A percentile compares a stretch with the other conserved stretches of the same genome.
These are phyloP conservation scores for Erysimum cheiranthoides DNA, from an alignment of 345 rosid genomes.

Conservation along the genomic window DNA sequence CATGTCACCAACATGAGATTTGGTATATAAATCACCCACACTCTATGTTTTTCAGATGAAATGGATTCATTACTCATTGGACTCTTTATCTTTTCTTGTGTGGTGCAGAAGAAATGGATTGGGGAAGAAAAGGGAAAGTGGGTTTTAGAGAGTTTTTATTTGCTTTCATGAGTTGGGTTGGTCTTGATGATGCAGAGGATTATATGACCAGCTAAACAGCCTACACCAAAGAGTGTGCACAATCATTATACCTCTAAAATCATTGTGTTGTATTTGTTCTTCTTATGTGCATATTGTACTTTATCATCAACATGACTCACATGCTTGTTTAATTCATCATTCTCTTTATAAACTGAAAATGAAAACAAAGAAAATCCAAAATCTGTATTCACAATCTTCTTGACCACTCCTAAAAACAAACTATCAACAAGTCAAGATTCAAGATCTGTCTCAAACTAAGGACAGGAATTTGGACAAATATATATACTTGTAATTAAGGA, in stretches of 20 bases:
- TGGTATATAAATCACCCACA: slow-evolving; percentile 43
- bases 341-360: no score
- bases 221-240: not conserved
- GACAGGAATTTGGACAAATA: slow-evolving; percentile 2
- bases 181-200: slow-evolving; percentile 60
- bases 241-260: not conserved
- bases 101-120: slow-evolving; percentile 90
- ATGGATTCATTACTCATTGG: slow-evolving; percentile 3
- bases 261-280: slow-evolving; percentile 1
- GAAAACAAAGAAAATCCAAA: no score
- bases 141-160: slow-evolving; percentile 85
- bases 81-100: slow-evolving; percentile 16
- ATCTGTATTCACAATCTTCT: no score
- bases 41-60: no score
- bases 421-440: not conserved
- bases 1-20: slow-evolving; percentile 72
- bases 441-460: slow-evolving; percentile 1
- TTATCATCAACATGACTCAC: not conserved
- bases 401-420: no score
- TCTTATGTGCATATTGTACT: not conserved
- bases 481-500: not conserved
- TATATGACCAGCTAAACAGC: slow-evolving; percentile 29
- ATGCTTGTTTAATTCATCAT: not conserved
- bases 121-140: slow-evolving; percentile 79
- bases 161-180: slow-evolving; percentile 77